Evolutionary conservation across 768 basidiomycete species (phyloP).

Genomic region (Multifurca ochricompacta): DNA sequence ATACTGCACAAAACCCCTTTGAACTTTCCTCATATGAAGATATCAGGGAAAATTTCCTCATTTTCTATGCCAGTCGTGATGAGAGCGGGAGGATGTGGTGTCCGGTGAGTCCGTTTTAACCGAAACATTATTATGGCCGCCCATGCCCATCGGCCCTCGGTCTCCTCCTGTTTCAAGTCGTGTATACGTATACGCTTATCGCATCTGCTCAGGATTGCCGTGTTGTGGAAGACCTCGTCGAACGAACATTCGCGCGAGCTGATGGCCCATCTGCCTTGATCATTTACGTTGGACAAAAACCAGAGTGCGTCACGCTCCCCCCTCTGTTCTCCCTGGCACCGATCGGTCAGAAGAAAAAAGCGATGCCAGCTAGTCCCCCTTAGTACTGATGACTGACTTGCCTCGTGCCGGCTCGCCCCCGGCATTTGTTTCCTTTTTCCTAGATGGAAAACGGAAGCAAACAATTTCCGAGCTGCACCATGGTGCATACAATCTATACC

Average conservation of each 20-base stretch:
- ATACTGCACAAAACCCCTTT: constrained; percentile 29
- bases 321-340: neutral
- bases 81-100: constrained; percentile 61
- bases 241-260: constrained; percentile 39
- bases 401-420: neutral
- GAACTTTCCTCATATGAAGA: constrained; percentile 32
- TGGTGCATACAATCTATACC: constrained; percentile 57
- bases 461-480: constrained; percentile 52
- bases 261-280: constrained; percentile 47
- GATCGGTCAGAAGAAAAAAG: neutral
- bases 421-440: constrained; percentile 3
- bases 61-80: constrained; percentile 67
- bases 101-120: constrained; percentile 39
- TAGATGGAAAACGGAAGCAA: constrained; percentile 61
- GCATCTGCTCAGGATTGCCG: constrained; percentile 68
- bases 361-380: too few species aligned
- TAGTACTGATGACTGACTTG: too few species aligned
- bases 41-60: constrained; percentile 43
- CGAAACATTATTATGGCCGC: neutral
- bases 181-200: constrained; percentile 9
- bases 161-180: neutral
- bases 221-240: constrained; percentile 48
- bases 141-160: neutral
- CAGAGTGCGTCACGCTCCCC: constrained; percentile 41
- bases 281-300: constrained; percentile 59